These are phyloP conservation scores for Rhynchosporium secalis DNA, from an alignment of 2,329 filamentous ascomycete genomes.

Conservation along the genomic window DNA sequence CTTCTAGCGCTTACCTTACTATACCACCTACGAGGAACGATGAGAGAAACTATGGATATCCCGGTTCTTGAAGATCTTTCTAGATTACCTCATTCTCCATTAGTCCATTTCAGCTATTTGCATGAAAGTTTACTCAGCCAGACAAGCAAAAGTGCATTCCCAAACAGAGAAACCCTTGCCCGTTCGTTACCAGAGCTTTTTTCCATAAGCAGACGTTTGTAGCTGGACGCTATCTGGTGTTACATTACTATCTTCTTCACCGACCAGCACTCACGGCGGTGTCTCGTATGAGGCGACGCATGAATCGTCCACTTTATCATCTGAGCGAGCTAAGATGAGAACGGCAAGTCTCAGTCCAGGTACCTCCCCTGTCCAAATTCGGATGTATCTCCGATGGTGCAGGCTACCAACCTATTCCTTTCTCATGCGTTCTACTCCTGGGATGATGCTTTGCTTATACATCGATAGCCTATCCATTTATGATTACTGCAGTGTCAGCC, in stretches of 20 bases:
- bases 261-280: background rate
- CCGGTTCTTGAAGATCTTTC: background rate
- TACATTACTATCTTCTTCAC: constrained; percentile 6
- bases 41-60: constrained; percentile 18
- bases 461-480: background rate
- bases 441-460: background rate
- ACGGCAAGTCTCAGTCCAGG: background rate
- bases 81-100: background rate
- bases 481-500: background rate
- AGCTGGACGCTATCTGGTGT: constrained; percentile 3
- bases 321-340: background rate
- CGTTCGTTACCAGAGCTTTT: background rate
- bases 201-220: background rate
- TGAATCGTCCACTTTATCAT: constrained; percentile 11
- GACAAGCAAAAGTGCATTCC: background rate
- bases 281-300: constrained; percentile 17
- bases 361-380: constrained; percentile 1
- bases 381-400: constrained; percentile 3
- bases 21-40: constrained; percentile 15
- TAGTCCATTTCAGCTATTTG: background rate
- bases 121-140: too few relatives aligned
- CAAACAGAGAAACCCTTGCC: background rate
- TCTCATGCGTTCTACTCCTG: background rate
- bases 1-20: constrained; percentile 18
- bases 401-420: too few relatives aligned